Evolutionary conservation across 2,329 filamentous ascomycete genomes (phyloP), one percentile per base, ranked within the genome.

Genomic region (Cladosporium phlei): DNA sequence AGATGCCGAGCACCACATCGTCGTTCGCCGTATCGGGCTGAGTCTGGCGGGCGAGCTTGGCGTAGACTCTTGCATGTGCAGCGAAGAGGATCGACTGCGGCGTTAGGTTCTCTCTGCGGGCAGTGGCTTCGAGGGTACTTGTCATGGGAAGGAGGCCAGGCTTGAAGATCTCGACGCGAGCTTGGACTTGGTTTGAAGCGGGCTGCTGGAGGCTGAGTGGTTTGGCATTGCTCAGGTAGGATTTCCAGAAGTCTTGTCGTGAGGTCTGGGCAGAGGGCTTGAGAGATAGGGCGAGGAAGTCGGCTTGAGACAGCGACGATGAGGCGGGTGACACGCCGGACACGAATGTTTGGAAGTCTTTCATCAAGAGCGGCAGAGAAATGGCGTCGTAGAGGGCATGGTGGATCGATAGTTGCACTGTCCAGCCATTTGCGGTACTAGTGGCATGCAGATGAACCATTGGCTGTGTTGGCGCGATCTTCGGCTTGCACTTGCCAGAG

Each of bases 371-470:
- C 1, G 82, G 78, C 4, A 96, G 70, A 56, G 86, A 93, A 50
- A 94, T 75, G 5, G 83, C 89, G 62, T 96, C 91, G 60, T 96
- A 97, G 0, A 96, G 72, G 0, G 86, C 86, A 62, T 97, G 90
- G 52, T 95, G 89, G 4, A 96, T 83, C 20, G 72, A 70, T 2
- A 76, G 67, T 35, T 67, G 55, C 34, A 74, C 47, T 6, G 38
- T 34, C 40, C 48, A 58, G 10, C 46, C 49, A 8, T 52, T 46
- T 3, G 53, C 44, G 1, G 53, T 48, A 2, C 53, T 22, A 9
- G n/a, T 37, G 2, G 46, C 45, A 4, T 54, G 46, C 19, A 64
- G 48, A 2, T 57, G 50, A 1, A 57, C 52, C 48, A 62, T 57
- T 6, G 59, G 47, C 39, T 57, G 52, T n/a, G n/a, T n/a, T 6